Conservation (phyloP, 176 grass and related monocot species). For the Oryza meridionalis region DNA sequence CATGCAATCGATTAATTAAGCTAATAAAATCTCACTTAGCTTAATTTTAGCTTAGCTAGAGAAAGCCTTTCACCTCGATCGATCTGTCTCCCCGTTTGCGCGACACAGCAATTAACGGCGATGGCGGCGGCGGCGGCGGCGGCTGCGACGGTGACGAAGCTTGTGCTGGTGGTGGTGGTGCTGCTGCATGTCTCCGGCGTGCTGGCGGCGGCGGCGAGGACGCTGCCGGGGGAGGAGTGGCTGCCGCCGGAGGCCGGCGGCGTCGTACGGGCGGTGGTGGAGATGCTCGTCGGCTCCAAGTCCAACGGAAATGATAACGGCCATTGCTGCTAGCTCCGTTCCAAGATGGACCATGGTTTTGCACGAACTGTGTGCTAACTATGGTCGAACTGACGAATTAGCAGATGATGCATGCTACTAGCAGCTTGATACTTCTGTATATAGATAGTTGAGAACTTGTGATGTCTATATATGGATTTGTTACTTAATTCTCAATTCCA, state of each 20-base stretch:
- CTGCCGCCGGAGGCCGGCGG: neutral
- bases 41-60: too few relatives aligned
- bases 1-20: neutral
- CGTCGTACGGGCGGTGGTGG: neutral
- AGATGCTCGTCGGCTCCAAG: constrained; percentile 4
- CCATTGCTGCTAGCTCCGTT: constrained; percentile 9
- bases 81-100: neutral
- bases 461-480: too few relatives aligned
- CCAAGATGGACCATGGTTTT: neutral
- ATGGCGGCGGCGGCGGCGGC: neutral
- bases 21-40: neutral
- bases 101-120: neutral
- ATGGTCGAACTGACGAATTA: too few relatives aligned
- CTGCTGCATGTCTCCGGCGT: neutral
- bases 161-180: neutral
- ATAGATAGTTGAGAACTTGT: too few relatives aligned
- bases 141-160: neutral
- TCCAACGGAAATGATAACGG: neutral
- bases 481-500: too few relatives aligned
- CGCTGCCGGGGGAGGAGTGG: constrained; percentile 23
- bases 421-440: too few relatives aligned
- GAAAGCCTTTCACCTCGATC: neutral
- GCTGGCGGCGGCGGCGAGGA: constrained; percentile 17
- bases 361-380: too few relatives aligned
- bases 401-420: too few relatives aligned